phyloP scores from a whole-genome alignment of 1,284 basidiomycete genomes.

The Ceratobasidium sp. region DNA sequence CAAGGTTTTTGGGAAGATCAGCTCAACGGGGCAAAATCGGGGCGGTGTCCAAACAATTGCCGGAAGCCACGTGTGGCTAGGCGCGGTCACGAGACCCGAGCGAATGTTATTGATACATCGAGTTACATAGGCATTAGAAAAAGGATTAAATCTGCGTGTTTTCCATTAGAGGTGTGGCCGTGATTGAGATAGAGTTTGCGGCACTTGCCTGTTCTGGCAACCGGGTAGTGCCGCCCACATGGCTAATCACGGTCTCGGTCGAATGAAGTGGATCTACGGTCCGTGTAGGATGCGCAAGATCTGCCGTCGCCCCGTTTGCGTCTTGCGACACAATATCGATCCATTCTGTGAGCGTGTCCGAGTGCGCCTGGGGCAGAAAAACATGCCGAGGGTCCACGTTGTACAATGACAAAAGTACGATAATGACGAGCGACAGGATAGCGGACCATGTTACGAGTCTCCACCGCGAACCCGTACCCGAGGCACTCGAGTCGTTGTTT shows the following conservation, averaged over 20 bases:
- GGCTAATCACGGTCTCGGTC: not conserved
- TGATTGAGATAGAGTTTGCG: not conserved
- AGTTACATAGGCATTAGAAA: not conserved
- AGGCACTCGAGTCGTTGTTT: not conserved
- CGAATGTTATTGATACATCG: not conserved
- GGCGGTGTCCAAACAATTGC: conserved; percentile 3
- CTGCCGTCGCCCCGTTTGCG: not conserved
- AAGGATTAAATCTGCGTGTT: not conserved
- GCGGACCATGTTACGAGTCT: conserved; percentile 22
- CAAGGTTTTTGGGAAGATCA: not conserved
- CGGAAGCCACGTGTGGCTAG: not conserved
- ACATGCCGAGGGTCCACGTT: conserved; percentile 25
- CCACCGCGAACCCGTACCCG: conserved; percentile 1
- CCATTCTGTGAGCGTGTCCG: conserved; percentile 12
- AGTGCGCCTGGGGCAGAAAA: conserved; percentile 19
- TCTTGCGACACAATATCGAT: conserved; percentile 10
- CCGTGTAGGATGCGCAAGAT: not conserved
- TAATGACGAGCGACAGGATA: conserved; percentile 6
- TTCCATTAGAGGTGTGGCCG: not conserved
- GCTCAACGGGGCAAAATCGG: not conserved
- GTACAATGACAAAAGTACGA: conserved; percentile 15
- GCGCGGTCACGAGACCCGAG: not conserved
- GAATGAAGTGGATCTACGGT: not conserved
- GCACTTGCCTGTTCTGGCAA: not conserved
- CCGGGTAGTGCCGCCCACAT: not conserved